Evolutionary conservation across 257 asterid genomes (phyloP).

Genomic region (Solanum boliviense): DNA sequence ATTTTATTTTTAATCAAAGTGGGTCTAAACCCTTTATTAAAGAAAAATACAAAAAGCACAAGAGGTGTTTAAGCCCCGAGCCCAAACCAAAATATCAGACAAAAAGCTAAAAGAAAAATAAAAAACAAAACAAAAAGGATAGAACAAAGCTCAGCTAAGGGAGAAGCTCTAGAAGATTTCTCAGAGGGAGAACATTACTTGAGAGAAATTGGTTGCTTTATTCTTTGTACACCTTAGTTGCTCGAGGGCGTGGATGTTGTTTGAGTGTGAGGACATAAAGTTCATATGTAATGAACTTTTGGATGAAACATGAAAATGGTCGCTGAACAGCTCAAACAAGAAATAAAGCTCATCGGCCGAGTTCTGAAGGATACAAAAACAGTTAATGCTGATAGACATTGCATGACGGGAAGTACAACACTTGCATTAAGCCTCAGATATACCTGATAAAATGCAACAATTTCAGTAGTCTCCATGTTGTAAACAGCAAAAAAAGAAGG

Average conservation of each 20-base stretch:
- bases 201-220: slow-evolving; percentile 66
- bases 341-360: slow-evolving; percentile 82
- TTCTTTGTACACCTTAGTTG: slow-evolving; percentile 56
- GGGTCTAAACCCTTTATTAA: background rate
- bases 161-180: background rate
- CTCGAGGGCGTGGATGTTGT: slow-evolving; percentile 75
- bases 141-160: background rate
- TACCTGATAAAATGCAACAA: slow-evolving; percentile 87
- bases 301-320: slow-evolving; percentile 78
- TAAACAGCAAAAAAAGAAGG: slow-evolving; percentile 96
- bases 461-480: slow-evolving; percentile 91
- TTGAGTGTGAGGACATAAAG: slow-evolving; percentile 75
- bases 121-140: background rate
- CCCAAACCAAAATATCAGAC: background rate
- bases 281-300: slow-evolving; percentile 59
- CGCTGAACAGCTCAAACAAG: slow-evolving; percentile 73
- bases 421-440: background rate
- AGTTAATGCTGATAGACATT: background rate
- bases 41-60: background rate
- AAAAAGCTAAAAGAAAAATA: background rate
- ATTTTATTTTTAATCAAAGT: background rate
- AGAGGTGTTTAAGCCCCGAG: background rate
- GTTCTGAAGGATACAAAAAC: slow-evolving; percentile 39
- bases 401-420: background rate
- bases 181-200: slow-evolving; percentile 27